Base-by-base conservation (phyloP, 164 flowering plant genomes). In the Umbellularia californica region DNA sequence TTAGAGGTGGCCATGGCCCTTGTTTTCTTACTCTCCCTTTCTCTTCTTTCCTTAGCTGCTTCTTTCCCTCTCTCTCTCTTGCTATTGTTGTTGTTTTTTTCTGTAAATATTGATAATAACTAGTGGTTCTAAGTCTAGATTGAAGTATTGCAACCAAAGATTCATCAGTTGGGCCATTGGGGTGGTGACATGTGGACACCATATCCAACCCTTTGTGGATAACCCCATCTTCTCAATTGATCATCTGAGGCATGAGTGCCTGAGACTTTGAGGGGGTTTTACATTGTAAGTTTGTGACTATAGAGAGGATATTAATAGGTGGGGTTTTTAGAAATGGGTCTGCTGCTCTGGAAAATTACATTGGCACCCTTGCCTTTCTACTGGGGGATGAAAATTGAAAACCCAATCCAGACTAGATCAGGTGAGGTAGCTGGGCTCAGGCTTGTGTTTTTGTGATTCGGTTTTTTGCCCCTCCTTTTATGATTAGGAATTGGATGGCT, bases 201-300 rank as follows among this genome's bases (percentile, higher is more conserved):
- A 85, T 90, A 90, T 88, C 90, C 81, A 75, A 15, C n/a, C 75
- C 78, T 25, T n/a, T 81, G 47, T 80, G 87, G 94, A 90, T 90
- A 86, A 86, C 80, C 79, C 83, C 71, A 71, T 72, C 74, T 20
- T 20, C 60, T 55, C 47, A 41, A 41, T 55, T 20, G 5, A 55
- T 14, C 58, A 52, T 52, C 58, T 52, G 58, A 52, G 20, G 19
- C 19, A 30, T 30, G 35, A 41, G 11, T 9, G 17, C n/a, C n/a
- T 1, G 12, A 20, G 60, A 55, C 12, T 70, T 6, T 20, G 41
- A n/a, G 41, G 50, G 55, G 71, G 7, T 19, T 50, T 17, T 50
- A n/a, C 4, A 20, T 19, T 69, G 17, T 3, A 55, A 55, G n/a
- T 41, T 41, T 41, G 47, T 41, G 47, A 41, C 47, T 6, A 14